Evolutionary conservation across 2,329 filamentous ascomycete genomes (phyloP).

Genomic region (Thielaviopsis populi): DNA sequence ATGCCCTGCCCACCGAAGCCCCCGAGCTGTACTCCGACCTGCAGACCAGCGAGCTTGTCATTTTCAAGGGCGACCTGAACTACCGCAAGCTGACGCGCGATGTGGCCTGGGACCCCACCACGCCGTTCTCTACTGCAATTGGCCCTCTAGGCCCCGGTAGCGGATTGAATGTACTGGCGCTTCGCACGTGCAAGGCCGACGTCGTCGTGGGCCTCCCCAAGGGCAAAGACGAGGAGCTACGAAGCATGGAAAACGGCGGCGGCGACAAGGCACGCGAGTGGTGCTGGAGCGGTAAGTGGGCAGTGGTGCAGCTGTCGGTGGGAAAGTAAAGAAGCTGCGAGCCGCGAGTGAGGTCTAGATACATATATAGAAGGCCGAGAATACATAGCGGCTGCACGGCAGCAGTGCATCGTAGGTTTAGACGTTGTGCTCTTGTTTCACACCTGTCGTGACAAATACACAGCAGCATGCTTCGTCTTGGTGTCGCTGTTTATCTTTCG

Average conservation of each 20-base stretch:
- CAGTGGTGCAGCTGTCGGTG: constrained; percentile 64
- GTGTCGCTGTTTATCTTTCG: neutral
- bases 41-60: constrained; percentile 67
- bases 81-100: constrained; percentile 87
- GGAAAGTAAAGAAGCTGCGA: constrained; percentile 17
- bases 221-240: constrained; percentile 71
- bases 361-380: neutral
- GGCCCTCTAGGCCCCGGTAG: constrained; percentile 72
- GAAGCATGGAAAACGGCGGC: constrained; percentile 50
- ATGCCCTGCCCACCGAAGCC: constrained; percentile 61
- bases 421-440: neutral
- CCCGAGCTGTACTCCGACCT: constrained; percentile 60
- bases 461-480: neutral
- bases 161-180: constrained; percentile 67
- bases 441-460: neutral
- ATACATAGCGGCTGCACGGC: neutral
- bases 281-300: constrained; percentile 95
- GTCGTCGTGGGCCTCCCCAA: constrained; percentile 76
- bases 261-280: constrained; percentile 61
- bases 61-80: constrained; percentile 97
- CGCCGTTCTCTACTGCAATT: constrained; percentile 69
- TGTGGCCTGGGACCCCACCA: constrained; percentile 73
- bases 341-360: neutral
- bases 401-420: neutral
- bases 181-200: constrained; percentile 93